Evolutionary conservation across 2,329 filamentous ascomycete genomes (phyloP), one percentile per base, ranked within the genome.

Genomic region (Ceratocystis harringtonii): DNA sequence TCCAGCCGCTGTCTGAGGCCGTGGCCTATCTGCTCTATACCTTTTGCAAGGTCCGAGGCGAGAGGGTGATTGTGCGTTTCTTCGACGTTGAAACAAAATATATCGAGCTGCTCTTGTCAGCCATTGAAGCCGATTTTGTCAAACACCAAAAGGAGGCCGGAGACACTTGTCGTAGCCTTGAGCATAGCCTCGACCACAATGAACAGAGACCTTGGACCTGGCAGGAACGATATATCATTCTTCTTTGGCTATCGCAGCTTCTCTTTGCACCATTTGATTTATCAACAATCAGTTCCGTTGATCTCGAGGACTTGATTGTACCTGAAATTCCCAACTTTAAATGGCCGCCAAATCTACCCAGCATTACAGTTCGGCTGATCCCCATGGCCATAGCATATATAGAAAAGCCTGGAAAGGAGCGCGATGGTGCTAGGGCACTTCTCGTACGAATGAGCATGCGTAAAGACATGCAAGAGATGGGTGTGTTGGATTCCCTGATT

Each of bases 21-120:
- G 85, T 95, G 90, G 87, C 73, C 84, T 82, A 68, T 79, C 36
- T 97, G 1, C 75, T 99, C 44, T 97, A 97, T 73, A 87, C 87
- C 0, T 87, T 99, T 68, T 96, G 91, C 80, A 99, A 99, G 76
- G 87, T 97, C 62, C 84, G 94, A 64, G 92, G 94, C 28, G 86
- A 94, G 73, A 97, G 97, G 75, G 87, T 99, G 63, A 87, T 99
- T 70, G 85, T 91, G 63, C 84, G 90, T 52, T 96, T 97, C 72
- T 78, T 99, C 69, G 92, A 89, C 72, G 95, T 94, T 69, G 94
- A 97, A 74, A 87, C 91, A 1, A 87, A 83, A 71, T 87, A 92
- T 71, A 81, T 99, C 15, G 92, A 96, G 73, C 81, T 87, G 0
- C 80, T 99, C 68, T 79, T 96, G 7, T 80, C 81, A 1, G 86